Conservation (phyloP, 1,284 basidiomycete species). For the Coniferiporia weirii region DNA sequence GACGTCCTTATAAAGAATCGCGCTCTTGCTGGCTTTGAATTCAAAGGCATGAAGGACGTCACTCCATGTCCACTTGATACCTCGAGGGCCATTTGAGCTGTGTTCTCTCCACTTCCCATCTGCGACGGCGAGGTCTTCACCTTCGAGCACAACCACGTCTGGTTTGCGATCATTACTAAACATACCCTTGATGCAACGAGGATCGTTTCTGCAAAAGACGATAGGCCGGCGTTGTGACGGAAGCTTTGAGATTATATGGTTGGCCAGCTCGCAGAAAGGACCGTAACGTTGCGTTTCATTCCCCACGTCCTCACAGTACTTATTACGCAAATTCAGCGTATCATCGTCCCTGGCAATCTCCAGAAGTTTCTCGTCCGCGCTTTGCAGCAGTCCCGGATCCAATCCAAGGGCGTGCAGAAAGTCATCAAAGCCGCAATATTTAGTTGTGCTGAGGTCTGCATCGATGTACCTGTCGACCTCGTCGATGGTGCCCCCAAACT, state of each 20-base stretch:
- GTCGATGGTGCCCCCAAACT: background rate
- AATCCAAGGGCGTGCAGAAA: background rate
- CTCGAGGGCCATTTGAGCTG: background rate
- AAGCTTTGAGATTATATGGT: background rate
- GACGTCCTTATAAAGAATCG: background rate
- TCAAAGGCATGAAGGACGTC: background rate
- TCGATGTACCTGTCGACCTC: background rate
- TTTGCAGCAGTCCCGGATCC: background rate
- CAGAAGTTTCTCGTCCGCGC: background rate
- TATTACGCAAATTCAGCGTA: background rate
- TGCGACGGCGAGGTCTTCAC: no score
- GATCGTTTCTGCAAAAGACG: no score
- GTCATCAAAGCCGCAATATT: background rate
- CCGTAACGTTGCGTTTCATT: background rate
- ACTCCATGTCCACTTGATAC: background rate
- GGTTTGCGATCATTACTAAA: no score
- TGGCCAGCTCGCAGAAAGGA: background rate
- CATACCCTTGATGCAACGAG: no score
- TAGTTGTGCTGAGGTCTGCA: background rate
- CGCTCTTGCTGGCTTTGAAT: background rate
- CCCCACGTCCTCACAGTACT: background rate
- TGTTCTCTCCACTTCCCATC: background rate
- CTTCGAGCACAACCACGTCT: no score
- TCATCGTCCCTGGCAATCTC: background rate
- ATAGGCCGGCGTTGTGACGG: no score